phyloP scores from a whole-genome alignment of 2,329 filamentous ascomycete genomes.

The Talaromyces piceae region DNA sequence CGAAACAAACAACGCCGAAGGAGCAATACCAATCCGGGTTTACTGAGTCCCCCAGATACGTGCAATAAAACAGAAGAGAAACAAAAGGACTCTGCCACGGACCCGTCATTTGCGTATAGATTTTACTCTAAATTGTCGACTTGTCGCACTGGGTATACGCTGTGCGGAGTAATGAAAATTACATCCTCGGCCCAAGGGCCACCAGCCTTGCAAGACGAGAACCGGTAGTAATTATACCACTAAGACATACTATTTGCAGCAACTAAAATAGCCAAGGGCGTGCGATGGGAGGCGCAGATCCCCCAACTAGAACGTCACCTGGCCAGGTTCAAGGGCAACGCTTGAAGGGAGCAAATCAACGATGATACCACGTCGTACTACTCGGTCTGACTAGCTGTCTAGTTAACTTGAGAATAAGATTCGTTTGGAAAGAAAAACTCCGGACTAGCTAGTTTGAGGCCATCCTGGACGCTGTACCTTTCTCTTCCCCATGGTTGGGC shows the following conservation, averaged over 20 bases:
- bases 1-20: too few species aligned
- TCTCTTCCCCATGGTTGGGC: slow-evolving; percentile 6
- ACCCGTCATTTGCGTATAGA: too few species aligned
- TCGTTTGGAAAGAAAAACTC: too few species aligned
- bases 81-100: too few species aligned
- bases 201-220: not conserved
- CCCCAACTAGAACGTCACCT: slow-evolving; percentile 1
- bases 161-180: not conserved
- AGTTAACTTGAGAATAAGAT: too few species aligned
- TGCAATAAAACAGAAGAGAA: not conserved
- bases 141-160: too few species aligned
- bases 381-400: too few species aligned
- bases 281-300: not conserved
- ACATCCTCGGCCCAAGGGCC: not conserved
- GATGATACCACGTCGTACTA: too few species aligned
- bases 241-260: not conserved
- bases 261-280: not conserved
- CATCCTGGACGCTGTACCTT: not conserved
- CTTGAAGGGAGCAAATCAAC: too few species aligned
- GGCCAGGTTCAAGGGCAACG: not conserved
- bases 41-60: not conserved
- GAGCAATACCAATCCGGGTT: too few species aligned
- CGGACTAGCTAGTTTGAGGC: not conserved
- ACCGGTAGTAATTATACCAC: too few species aligned
- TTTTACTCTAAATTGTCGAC: too few species aligned